Percentiles rank a stretch among this genome's conserved stretches.
Evolutionary conservation across 139 green algal species (phyloP).

Genomic region (Monoraphidium neglectum): DNA sequence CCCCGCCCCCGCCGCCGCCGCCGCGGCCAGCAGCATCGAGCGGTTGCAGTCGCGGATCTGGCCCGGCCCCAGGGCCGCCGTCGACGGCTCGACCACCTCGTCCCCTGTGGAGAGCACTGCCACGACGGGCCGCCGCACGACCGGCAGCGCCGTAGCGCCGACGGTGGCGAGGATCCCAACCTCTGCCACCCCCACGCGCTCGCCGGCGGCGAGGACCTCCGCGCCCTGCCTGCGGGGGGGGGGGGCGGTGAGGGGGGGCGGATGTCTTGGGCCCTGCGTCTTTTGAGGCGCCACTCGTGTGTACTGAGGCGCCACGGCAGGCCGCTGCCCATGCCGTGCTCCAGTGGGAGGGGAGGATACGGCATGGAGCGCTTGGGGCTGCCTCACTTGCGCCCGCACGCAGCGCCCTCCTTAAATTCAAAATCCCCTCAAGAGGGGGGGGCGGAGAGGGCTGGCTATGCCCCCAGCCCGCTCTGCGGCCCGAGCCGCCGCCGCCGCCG

Average conservation of each 20-base stretch:
- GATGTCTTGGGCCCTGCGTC: constrained; percentile 7
- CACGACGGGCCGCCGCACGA: constrained; percentile 60
- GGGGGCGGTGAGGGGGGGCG: too few relatives aligned
- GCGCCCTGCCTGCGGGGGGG: constrained; percentile 44
- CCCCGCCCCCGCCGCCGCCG: constrained; percentile 40
- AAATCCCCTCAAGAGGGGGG: too few relatives aligned
- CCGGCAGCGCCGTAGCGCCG: constrained; percentile 57
- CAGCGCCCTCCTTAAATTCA: too few relatives aligned
- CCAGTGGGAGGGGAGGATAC: not conserved
- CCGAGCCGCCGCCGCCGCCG: too few relatives aligned
- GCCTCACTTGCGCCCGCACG: too few relatives aligned
- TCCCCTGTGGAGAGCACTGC: constrained; percentile 91
- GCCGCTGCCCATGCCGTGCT: not conserved
- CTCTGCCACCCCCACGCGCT: constrained; percentile 77
- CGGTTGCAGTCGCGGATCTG: constrained; percentile 93
- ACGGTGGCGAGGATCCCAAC: constrained; percentile 92
- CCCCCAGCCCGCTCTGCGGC: too few relatives aligned
- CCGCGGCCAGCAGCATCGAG: constrained; percentile 87
- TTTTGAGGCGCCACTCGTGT: not conserved
- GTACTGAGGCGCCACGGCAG: constrained; percentile 6
- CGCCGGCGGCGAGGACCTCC: constrained; percentile 69
- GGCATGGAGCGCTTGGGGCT: too few relatives aligned
- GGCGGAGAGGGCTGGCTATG: too few relatives aligned
- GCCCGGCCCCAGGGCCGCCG: constrained; percentile 53
- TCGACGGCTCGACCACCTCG: constrained; percentile 60